Base-by-base conservation (phyloP, 2,329 filamentous ascomycete genomes). In the Colletotrichum truncatum region DNA sequence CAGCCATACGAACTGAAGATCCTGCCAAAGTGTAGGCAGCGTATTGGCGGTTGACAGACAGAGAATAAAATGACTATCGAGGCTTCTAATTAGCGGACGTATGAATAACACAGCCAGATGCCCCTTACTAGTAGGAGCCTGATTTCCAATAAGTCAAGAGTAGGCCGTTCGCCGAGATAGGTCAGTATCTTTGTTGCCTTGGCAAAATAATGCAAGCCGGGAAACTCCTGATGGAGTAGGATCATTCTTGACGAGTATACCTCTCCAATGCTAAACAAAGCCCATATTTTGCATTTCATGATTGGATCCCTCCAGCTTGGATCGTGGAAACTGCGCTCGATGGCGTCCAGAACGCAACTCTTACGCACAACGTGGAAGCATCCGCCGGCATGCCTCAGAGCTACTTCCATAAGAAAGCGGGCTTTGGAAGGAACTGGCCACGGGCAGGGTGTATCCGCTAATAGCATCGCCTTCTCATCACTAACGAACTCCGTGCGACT, bases 241-340 rank as follows among this genome's bases (percentile, higher is more conserved):
- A 76, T 75, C 3, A 76, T 74, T 28, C 79, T 71, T 0, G 76
- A 77, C 1, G 81, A 82, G 30, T 82, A 83, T n/a, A 80, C 76
- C 62, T 84, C 81, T 0, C 82, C 82, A 8, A 84, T 73, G 0
- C 81, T 82, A 67, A 84, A 81, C 6, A 83, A 43, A 0, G 78
- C 80, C 72, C 78, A 81, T 0, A 83, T 60, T 46, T 81, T 82
- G 64, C 78, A 80, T 9, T 73, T 74, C 0, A 74, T 64, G 1
- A 80, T 76, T 2, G 74, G 72, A 38, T 77, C 75, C 6, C 72
- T 73, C 18, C 74, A 76, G 9, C 71, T 68, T 1, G 74, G 73
- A 30, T 78, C 75, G 48, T 75, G 70, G 23, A 81, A 75, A 0
- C 76, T 73, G 10, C 76, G 73, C 28, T 82, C 77, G 1, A 83